Base-by-base conservation (phyloP, 2,329 filamentous ascomycete species). In the Penicillium paneum region DNA sequence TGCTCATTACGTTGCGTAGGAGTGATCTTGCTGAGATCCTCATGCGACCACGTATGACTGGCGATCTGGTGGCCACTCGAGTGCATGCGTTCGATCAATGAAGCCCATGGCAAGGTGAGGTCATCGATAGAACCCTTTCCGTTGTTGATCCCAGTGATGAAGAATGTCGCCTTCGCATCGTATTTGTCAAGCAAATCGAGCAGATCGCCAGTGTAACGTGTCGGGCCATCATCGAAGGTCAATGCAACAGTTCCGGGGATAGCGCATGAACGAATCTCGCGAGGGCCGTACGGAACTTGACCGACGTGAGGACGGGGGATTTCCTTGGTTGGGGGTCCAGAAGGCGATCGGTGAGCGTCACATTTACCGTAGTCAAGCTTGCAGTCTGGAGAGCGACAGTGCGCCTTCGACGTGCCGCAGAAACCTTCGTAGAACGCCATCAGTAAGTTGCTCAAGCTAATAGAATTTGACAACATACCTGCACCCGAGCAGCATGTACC, bases 161-260 rank as follows among this genome's bases (percentile, higher is more conserved):
- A 88, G 68, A 89, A 89, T 2, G 86, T 89, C 1, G 84, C 86
- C 59, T 83, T 85, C 13, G 83, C 84, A 28, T 79, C 74, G 64
- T 86, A 85, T 26, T 73, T 75, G 55, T 79, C 77, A 42, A 89
- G 77, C 50, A 86, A 75, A 63, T 88, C 81, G 12, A 88, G 76
- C 12, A 89, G 77, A 56, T 85, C 80, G 38, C 73, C 71, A 1
- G 85, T 88, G 68, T 84, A 87, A 19, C 77, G 70, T 59, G 81
- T 82, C 21, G 85, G 86, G 1, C 86, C 86, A 66, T 88, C 86
- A 61, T 88, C 86, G 61, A 82, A 88, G 0, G 85, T 88, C 52
- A 89, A 68, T 17, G 86, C 86, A 62, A 89, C 79, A 11, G 82
- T 82, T 49, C 84, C 83, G 3, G 79, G 74, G n/a, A 75, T 74